These are phyloP conservation scores for Calycina marina DNA, from an alignment of 2,329 filamentous ascomycete genomes.

Conservation along the genomic window DNA sequence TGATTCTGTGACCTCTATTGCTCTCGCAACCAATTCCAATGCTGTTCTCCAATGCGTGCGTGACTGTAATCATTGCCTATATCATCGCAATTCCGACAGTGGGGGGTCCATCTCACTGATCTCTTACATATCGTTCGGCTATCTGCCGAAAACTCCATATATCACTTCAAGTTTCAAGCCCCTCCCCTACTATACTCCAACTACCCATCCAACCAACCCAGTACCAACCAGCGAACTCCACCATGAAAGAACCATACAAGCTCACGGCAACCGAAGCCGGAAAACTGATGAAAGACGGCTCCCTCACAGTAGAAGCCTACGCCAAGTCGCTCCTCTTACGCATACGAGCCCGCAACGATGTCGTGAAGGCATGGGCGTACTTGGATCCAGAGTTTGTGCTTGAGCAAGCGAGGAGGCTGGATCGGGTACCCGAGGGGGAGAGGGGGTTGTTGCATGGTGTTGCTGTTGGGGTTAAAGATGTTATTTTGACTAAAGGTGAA, in stretches of 20 bases:
- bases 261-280: slow-evolving; percentile 30
- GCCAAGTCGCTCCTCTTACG: slow-evolving; percentile 31
- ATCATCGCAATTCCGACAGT: background rate
- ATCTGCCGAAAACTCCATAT: background rate
- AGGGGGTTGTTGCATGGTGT: slow-evolving; percentile 43
- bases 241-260: slow-evolving; percentile 22
- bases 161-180: background rate
- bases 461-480: slow-evolving; percentile 44
- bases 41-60: background rate
- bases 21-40: too few relatives aligned
- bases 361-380: slow-evolving; percentile 36
- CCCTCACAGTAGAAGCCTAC: slow-evolving; percentile 34
- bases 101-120: background rate
- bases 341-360: slow-evolving; percentile 29
- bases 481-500: slow-evolving; percentile 39
- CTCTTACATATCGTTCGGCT: background rate
- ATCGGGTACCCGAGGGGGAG: slow-evolving; percentile 30
- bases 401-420: slow-evolving; percentile 33
- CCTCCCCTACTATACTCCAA: background rate
- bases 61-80: background rate
- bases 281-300: slow-evolving; percentile 24
- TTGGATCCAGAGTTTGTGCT: slow-evolving; percentile 32
- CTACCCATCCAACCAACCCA: background rate
- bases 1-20: too few relatives aligned
- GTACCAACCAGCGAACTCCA: too few relatives aligned